phyloP scores from a whole-genome alignment of 176 grass and related monocot genomes.

The Phoenix roebelenii region DNA sequence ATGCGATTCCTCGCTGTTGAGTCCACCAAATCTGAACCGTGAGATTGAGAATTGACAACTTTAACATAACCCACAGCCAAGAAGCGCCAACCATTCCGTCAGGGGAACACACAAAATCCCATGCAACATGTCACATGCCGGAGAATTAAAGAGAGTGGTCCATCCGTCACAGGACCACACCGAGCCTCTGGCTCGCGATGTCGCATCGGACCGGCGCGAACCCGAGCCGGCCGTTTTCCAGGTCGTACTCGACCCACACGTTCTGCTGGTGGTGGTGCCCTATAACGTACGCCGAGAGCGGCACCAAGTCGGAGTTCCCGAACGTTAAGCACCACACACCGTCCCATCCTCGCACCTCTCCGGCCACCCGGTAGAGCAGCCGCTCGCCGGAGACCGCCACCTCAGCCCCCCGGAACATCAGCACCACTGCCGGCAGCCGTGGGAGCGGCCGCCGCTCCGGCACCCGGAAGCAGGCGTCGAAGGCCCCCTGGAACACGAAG shows the following conservation, averaged over 20 bases:
- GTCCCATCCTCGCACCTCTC: constrained; percentile 50
- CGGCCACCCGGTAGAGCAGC: constrained; percentile 71
- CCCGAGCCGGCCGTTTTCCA: constrained; percentile 79
- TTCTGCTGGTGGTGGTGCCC: constrained; percentile 99
- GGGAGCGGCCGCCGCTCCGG: constrained; percentile 21
- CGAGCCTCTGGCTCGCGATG: constrained; percentile 77
- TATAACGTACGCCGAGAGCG: constrained; percentile 79
- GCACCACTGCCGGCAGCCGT: constrained; percentile 39
- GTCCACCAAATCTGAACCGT: no score
- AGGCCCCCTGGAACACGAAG: constrained; percentile 71
- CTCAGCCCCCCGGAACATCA: constrained; percentile 65
- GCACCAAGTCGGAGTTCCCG: constrained; percentile 84
- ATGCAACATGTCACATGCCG: neutral
- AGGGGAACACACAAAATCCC: no score
- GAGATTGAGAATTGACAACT: no score
- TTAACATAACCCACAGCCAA: no score
- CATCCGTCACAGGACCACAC: constrained; percentile 46
- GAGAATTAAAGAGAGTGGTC: no score
- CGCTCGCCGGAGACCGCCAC: constrained; percentile 57
- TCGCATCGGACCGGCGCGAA: constrained; percentile 80
- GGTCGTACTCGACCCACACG: constrained; percentile 97
- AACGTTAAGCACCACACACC: constrained; percentile 89
- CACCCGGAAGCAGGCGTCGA: constrained; percentile 76
- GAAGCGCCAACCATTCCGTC: no score
- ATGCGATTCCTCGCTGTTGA: no score